phyloP scores from a whole-genome alignment of 176 grass and related monocot genomes.

The Bothriochloa decipiens region DNA sequence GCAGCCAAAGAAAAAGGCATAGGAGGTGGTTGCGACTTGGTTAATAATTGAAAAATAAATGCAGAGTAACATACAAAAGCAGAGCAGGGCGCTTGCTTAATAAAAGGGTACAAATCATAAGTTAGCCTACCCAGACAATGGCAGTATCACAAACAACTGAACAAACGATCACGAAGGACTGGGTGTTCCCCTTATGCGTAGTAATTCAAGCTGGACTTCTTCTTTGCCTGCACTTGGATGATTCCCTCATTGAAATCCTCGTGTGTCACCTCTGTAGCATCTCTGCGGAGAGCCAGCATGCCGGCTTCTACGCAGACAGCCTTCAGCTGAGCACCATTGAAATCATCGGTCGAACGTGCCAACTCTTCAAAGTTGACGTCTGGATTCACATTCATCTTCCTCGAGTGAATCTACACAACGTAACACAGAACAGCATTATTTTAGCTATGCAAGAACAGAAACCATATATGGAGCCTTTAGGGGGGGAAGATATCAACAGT shows the following conservation, averaged over 20 bases:
- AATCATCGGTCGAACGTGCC: slow-evolving; percentile 83
- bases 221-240: slow-evolving; percentile 94
- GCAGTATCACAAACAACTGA: slow-evolving; percentile 33
- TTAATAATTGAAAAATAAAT: not conserved
- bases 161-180: not conserved
- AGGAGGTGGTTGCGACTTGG: too few relatives aligned
- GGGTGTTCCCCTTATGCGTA: slow-evolving; percentile 26
- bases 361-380: slow-evolving; percentile 98
- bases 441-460: not conserved
- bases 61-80: not conserved
- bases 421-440: slow-evolving; percentile 13
- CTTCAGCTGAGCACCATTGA: slow-evolving; percentile 90
- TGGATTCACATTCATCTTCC: slow-evolving; percentile 91
- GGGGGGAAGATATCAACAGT: not conserved
- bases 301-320: slow-evolving; percentile 96
- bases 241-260: slow-evolving; percentile 97
- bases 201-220: slow-evolving; percentile 72
- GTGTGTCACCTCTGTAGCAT: slow-evolving; percentile 93
- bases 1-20: too few relatives aligned
- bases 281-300: slow-evolving; percentile 84
- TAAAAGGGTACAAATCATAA: not conserved
- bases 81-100: slow-evolving; percentile 18
- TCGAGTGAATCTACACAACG: slow-evolving; percentile 75
- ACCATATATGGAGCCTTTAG: not conserved
- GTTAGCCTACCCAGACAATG: not conserved